These are phyloP conservation scores for Cladosporium velox DNA, from an alignment of 2,329 filamentous ascomycete genomes.

Conservation along the genomic window DNA sequence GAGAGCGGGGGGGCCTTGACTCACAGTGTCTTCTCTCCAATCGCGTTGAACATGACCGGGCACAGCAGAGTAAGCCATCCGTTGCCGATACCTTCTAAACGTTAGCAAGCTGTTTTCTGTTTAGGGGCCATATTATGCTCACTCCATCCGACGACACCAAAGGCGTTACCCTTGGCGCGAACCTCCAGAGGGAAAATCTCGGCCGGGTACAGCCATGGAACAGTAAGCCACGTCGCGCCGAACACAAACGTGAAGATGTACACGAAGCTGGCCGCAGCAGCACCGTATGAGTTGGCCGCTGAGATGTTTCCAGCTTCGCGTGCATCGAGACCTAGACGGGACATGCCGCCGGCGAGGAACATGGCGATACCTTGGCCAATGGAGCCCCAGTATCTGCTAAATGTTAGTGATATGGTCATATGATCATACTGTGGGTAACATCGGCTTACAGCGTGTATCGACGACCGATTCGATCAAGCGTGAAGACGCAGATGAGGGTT, in stretches of 20 bases:
- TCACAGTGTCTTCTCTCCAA: conserved; percentile 8
- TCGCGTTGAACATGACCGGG: conserved; percentile 58
- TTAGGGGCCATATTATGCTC: neutral
- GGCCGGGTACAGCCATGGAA: conserved; percentile 36
- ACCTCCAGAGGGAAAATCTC: conserved; percentile 50
- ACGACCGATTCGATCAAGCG: conserved; percentile 39
- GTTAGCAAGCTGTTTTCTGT: neutral
- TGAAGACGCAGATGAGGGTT: conserved; percentile 41
- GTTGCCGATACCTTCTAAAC: conserved; percentile 3
- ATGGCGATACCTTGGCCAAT: conserved; percentile 38
- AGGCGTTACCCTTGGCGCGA: conserved; percentile 25
- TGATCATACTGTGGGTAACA: no score
- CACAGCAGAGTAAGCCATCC: conserved; percentile 41
- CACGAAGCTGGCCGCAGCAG: conserved; percentile 68
- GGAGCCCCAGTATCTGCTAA: conserved; percentile 35
- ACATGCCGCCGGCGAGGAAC: conserved; percentile 39
- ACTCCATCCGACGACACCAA: conserved; percentile 22
- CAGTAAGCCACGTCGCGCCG: conserved; percentile 58
- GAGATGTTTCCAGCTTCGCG: conserved; percentile 28
- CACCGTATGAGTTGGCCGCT: conserved; percentile 33
- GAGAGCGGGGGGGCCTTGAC: neutral
- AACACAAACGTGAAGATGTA: conserved; percentile 69
- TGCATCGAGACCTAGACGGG: conserved; percentile 33
- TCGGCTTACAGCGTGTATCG: conserved; percentile 33
- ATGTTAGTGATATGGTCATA: neutral